Base-by-base conservation (phyloP, 2,329 filamentous ascomycete species). In the Beauveria australis region DNA sequence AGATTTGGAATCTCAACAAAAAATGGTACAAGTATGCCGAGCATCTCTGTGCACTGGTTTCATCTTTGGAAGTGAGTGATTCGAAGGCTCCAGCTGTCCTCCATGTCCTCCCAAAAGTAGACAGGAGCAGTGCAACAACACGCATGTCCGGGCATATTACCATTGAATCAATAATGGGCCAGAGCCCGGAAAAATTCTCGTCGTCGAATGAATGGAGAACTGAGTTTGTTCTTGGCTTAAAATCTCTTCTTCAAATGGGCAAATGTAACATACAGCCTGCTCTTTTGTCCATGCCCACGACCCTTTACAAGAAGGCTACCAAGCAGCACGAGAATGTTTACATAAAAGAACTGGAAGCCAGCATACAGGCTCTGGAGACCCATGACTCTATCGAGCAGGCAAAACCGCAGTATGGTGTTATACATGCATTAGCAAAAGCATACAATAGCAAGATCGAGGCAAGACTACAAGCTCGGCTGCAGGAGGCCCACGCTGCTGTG, bases 281-380 rank as follows among this genome's bases (percentile, higher is more conserved):
- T 19, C 57, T 59, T 2, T 1, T 2, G 6, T 2, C 4, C 8
- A 7, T 59, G 26, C 2, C 47, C 5, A 18, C 6, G 12, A 10
- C 5, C 4, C 57, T 59, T 3, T 12, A 3, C 3, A 0, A 10
- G 2, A 16, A 8, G 1, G 19, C 48, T 1, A 53, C 2, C 8
- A 51, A 55, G 19, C 41, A 41, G 26, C 59, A 61, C 8, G 52
- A 55, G 9, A 51, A 30, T 1, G 5, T 52, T 10, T 56, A 61
- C 19, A 12, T 26, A 0, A 10, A 43, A 1, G 7, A 10, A 0
- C 26, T 55, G 0, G n/a, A 33, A 2, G 9, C 1, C 1, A 61
- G 59, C 40, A 19, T 52, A 3, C 2, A n/a, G 16, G 30, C 30
- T 5, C 28, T 54, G 6, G 3, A 43, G 1, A 9, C 6, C 0